Conservation (phyloP, 2,329 filamentous ascomycete genomes). For the Didymella pomorum region DNA sequence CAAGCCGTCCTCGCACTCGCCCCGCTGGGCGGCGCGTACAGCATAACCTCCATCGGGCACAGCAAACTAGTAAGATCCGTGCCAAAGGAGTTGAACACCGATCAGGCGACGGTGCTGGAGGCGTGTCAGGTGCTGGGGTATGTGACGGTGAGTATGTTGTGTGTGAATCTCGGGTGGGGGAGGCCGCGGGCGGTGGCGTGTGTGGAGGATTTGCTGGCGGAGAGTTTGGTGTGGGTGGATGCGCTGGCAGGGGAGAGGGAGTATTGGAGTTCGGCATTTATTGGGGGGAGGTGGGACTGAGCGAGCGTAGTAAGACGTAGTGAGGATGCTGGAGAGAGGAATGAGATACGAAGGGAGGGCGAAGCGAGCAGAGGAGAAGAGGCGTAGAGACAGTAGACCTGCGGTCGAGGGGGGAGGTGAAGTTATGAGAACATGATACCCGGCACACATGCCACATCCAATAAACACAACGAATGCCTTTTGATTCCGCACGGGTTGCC, state of each 20-base stretch:
- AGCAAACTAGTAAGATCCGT: slow-evolving; percentile 90
- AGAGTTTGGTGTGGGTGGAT: slow-evolving; percentile 95
- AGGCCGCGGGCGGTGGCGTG: slow-evolving; percentile 84
- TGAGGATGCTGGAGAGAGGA: background rate
- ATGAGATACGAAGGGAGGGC: too few species aligned
- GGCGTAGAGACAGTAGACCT: too few species aligned
- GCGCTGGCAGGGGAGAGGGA: slow-evolving; percentile 85
- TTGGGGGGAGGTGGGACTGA: slow-evolving; percentile 48
- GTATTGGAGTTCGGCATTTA: slow-evolving; percentile 89
- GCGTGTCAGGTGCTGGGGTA: slow-evolving; percentile 89
- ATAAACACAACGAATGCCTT: background rate
- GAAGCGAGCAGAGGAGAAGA: too few species aligned
- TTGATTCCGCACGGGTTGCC: background rate
- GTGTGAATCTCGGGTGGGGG: slow-evolving; percentile 86
- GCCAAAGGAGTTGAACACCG: slow-evolving; percentile 92
- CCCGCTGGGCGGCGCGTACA: slow-evolving; percentile 88
- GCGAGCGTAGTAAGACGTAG: too few species aligned
- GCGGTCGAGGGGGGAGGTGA: background rate
- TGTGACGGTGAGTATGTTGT: slow-evolving; percentile 87
- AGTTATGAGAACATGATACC: background rate
- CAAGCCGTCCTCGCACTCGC: slow-evolving; percentile 86
- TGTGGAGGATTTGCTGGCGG: slow-evolving; percentile 85
- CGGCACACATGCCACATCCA: background rate
- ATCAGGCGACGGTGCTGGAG: slow-evolving; percentile 92
- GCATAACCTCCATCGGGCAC: slow-evolving; percentile 81